A percentile compares a stretch with the other conserved stretches of the same genome.
Evolutionary conservation across 2,329 filamentous ascomycete species (phyloP).

Genomic region (Metarhizium rileyi): DNA sequence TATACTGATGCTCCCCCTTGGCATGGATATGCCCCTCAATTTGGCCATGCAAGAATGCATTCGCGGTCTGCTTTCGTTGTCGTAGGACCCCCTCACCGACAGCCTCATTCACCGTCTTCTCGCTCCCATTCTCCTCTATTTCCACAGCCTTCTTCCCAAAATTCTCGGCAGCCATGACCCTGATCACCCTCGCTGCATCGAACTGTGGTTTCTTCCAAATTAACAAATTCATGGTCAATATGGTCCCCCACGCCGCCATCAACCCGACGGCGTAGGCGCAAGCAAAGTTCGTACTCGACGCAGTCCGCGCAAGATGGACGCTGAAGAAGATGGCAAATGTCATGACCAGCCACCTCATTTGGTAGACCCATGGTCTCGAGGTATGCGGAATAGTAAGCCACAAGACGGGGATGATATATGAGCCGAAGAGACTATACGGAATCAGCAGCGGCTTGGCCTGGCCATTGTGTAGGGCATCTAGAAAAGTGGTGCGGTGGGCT

Average conservation of each 20-base stretch:
- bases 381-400: conserved; percentile 49
- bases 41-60: background rate
- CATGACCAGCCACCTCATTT: conserved; percentile 38
- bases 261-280: conserved; percentile 41
- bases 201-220: conserved; percentile 47
- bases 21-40: background rate
- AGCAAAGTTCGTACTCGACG: conserved; percentile 42
- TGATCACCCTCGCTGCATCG: conserved; percentile 42
- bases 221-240: conserved; percentile 39
- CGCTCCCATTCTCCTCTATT: background rate
- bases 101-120: background rate
- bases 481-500: conserved; percentile 28
- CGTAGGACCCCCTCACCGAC: conserved; percentile 7
- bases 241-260: conserved; percentile 37
- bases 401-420: conserved; percentile 38
- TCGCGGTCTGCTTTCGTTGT: conserved; percentile 10
- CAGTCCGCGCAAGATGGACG: conserved; percentile 27
- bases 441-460: conserved; percentile 38
- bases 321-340: conserved; percentile 34
- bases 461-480: conserved; percentile 26
- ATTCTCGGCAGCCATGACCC: conserved; percentile 10
- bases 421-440: conserved; percentile 39
- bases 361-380: conserved; percentile 39
- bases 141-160: background rate
- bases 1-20: conserved; percentile 34